These are phyloP conservation scores for Elsinoe australis DNA, from an alignment of 2,329 filamentous ascomycete species.

Conservation along the genomic window DNA sequence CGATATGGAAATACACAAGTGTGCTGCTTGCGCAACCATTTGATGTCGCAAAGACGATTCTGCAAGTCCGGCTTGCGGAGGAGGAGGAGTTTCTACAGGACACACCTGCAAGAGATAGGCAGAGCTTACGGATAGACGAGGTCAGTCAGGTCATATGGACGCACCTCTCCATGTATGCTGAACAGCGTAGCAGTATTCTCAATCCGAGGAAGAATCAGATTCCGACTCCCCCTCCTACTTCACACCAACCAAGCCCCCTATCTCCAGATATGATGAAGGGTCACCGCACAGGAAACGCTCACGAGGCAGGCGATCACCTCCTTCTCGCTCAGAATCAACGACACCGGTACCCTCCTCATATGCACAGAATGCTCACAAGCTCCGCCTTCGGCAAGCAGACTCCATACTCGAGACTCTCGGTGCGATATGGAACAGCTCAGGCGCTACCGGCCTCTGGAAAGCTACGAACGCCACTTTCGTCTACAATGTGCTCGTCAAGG, in stretches of 20 bases:
- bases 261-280: conserved; percentile 19
- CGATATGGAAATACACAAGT: conserved; percentile 85
- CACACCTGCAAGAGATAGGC: neutral
- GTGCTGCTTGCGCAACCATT: conserved; percentile 90
- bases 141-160: conserved; percentile 19
- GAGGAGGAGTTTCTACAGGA: conserved; percentile 14
- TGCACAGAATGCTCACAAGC: conserved; percentile 47
- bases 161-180: neutral
- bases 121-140: conserved; percentile 13
- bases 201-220: conserved; percentile 59
- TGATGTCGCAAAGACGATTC: conserved; percentile 87
- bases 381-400: conserved; percentile 65
- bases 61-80: conserved; percentile 62
- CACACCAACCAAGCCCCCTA: conserved; percentile 56
- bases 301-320: conserved; percentile 36
- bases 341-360: conserved; percentile 32
- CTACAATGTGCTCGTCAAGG: conserved; percentile 76
- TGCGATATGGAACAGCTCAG: conserved; percentile 82
- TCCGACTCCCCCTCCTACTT: conserved; percentile 71
- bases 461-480: conserved; percentile 86
- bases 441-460: conserved; percentile 90
- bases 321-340: conserved; percentile 32
- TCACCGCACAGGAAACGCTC: conserved; percentile 40
- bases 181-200: conserved; percentile 6
- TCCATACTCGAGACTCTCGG: conserved; percentile 80